Base-by-base conservation (phyloP, 352 stramenopile species). In the Paralagenidium karlingii region DNA sequence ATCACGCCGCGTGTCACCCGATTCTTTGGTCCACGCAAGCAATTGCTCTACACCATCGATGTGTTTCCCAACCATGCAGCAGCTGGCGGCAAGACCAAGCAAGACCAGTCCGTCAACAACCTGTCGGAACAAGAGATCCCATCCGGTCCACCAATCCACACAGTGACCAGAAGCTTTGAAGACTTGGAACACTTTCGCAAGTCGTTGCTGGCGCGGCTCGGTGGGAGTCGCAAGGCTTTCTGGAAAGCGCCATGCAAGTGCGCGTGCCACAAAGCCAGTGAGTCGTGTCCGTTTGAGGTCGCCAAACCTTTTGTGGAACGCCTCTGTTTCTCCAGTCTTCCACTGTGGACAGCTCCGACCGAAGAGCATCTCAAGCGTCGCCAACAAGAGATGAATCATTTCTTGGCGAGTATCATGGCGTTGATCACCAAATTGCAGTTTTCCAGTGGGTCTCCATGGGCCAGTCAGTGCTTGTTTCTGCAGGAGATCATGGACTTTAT, bases 331-430 rank as follows among this genome's bases (percentile, higher is more conserved):
- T 77, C 67, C 30, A 36, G 22, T 36, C 30, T 36, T 20, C n/a
- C n/a, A n/a, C n/a, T n/a, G n/a, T 38, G 80, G 1, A 55, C 55
- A 20, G 52, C 63, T 26, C 64, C 46, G 30, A 54, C 58, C 13
- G 58, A 74, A 30, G 42, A 49, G 8, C 63, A 84, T 43, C 49
- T 85, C 1, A 68, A 44, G 8, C 82, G 68, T 45, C 69, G 73
- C 22, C 71, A 87, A 43, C 40, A 44, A 22, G 74, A 91, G 59
- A 82, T 88, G 68, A 73, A 85, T 56, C 82, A 79, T 44, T 91
- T 91, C 40, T 43, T 91, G 29, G 67, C 64, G 33, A 73, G 84
- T 43, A 67, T 91, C 45, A 82, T 88, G 40, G 64, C 63, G 29
- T 81, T 86, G 39, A 49, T 91, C 43, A 74, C 84, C 47, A 67